Base-by-base conservation (phyloP, 179 eudicot genomes). In the Vitellaria paradoxa region DNA sequence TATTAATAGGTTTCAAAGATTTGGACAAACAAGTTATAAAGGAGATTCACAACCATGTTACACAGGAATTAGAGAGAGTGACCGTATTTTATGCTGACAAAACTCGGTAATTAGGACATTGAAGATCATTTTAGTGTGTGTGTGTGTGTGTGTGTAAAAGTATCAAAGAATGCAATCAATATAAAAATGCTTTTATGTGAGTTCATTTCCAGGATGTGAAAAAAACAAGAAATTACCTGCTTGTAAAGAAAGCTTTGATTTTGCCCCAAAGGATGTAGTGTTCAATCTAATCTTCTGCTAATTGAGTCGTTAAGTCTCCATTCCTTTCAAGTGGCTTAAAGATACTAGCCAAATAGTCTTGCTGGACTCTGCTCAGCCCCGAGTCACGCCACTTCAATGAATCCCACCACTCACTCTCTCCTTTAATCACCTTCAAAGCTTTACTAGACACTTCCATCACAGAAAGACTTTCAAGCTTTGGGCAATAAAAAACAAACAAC, bases 401-500 rank as follows among this genome's bases (percentile, higher is more conserved):
- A 9, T 49, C 60, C 74, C 74, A 70, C 74, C 74, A 70, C 47
- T 70, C 74, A 47, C 10, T 52, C 74, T 72, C 75, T 72, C 75
- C 75, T 72, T 72, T 72, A 15, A 72, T 23, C 53, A 18, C 64
- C 64, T 53, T 72, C 14, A 72, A 12, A 53, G 30, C 18, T 23
- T 56, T 14, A 11, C 53, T 40, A 24, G 37, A 30, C 1, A 30
- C 37, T 30, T 52, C 63, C 6, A 7, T 24, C 45, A 15, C 10
- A 50, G 45, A 55, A 3, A 72, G 45, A 4, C 52, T 23, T 21
- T 56, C 46, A 9, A 72, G 45, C 75, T 72, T 72, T 26, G 62
- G 62, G 63, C 63, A 52, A 56, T 72, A n/a, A 17, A 21, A 72
- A 23, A 72, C 15, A 8, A 53, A n/a, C 53, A 72, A 10, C n/a